Base-by-base conservation (phyloP, 176 grass and related monocot species). In the sorghum (Sorghum bicolor) region DNA sequence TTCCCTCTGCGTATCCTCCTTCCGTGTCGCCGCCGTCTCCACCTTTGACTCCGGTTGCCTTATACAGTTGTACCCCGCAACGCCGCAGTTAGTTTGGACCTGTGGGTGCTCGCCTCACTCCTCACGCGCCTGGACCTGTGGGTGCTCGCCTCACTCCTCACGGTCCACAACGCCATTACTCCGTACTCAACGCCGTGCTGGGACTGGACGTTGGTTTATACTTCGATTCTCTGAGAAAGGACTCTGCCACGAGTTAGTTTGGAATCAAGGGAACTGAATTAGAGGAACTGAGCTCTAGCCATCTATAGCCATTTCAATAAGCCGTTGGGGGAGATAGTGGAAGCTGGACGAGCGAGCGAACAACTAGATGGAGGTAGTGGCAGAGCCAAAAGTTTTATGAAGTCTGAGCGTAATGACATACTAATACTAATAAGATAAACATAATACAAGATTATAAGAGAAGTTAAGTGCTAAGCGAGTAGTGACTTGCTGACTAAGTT, bases 61-160 rank as follows among this genome's bases (percentile, higher is more conserved):
- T n/a, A n/a, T n/a, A n/a, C n/a, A n/a, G n/a, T n/a, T 82, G 86
- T 47, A 58, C 79, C 50, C 83, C 32, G 75, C 84, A 40, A 80
- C 84, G 61, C 62, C 43, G 26, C 70, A 72, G 70, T 16, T 40
- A 10, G 90, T 62, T 82, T 98, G 75, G 92, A 98, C 87, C 82
- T 98, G 39, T 98, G 95, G 92, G 90, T 95, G 43, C 92, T 98
- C 25, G 92, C 95, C 82, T 95, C 70, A 77, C 87, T 85, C 82
- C 89, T 95, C 38, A 85, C 78, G 28, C 92, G 90, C 67, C 85
- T 98, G 75, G 92, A 98, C 87, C 82, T 98, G 39, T 98, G 95
- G 92, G 90, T 95, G 43, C 92, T 98, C 25, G 92, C 95, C 10
- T 98, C 90, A 60, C 87, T 98, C 80, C 87, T 98, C 20, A 67